Evolutionary conservation across 345 rosid genomes (phyloP).

Genomic region (Pistacia vera): DNA sequence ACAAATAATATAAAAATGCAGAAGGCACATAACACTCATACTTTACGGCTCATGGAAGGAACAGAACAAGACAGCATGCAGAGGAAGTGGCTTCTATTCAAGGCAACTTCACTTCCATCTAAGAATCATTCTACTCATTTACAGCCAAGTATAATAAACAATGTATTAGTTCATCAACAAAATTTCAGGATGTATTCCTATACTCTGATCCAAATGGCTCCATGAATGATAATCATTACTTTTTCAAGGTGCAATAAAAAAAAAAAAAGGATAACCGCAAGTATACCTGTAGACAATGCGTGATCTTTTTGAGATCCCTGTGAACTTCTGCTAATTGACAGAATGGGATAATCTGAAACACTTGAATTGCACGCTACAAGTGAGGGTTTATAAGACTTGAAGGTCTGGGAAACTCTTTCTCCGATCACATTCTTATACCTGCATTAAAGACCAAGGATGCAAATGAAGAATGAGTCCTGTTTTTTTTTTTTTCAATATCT

Average conservation of each 20-base stretch:
- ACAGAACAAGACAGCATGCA: background rate
- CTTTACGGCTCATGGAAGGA: background rate
- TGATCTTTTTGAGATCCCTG: constrained; percentile 6
- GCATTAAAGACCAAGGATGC: background rate
- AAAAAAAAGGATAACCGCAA: background rate
- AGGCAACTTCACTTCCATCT: background rate
- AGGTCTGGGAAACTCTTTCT: constrained; percentile 3
- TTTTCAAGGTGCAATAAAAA: background rate
- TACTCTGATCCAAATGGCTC: background rate
- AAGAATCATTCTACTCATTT: background rate
- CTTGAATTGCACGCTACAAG: constrained; percentile 13
- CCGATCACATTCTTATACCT: constrained; percentile 12
- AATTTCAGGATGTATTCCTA: background rate
- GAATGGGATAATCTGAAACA: constrained; percentile 5
- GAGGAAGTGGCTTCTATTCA: background rate
- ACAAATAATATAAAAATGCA: background rate
- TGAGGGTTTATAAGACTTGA: background rate
- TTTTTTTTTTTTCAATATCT: too few relatives aligned
- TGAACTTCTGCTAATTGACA: constrained; percentile 8
- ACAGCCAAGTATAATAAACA: background rate
- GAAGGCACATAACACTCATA: background rate
- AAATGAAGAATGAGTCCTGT: background rate
- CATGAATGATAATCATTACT: background rate
- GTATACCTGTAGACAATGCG: constrained; percentile 22
- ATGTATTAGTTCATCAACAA: background rate